phyloP scores from a whole-genome alignment of 495 filamentous ascomycete genomes.

The Rhypophila decipiens region DNA sequence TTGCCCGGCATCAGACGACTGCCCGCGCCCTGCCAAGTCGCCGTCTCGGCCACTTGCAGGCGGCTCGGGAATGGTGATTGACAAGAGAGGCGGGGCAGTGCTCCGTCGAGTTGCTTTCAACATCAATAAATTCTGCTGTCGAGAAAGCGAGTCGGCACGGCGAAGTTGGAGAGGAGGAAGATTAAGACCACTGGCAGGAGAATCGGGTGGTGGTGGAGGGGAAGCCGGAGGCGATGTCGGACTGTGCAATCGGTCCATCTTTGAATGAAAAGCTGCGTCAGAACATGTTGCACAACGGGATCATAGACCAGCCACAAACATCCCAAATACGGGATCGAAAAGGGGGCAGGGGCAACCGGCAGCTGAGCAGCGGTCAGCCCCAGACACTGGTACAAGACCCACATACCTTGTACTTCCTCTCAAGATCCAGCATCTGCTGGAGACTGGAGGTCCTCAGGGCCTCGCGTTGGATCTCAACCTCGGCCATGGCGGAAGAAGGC shows the following conservation, averaged over 20 bases:
- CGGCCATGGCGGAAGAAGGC: constrained; percentile 21
- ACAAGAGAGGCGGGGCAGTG: constrained; percentile 32
- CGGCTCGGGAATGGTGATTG: constrained; percentile 37
- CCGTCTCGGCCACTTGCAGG: constrained; percentile 2
- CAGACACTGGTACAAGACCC: too few relatives aligned
- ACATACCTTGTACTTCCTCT: constrained; percentile 47
- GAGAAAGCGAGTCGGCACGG: constrained; percentile 16
- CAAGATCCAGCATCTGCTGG: constrained; percentile 45
- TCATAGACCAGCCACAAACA: constrained; percentile 18
- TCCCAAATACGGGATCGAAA: constrained; percentile 10
- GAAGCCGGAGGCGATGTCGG: constrained; percentile 11
- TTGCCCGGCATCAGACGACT: too few relatives aligned
- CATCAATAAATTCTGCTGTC: constrained; percentile 29
- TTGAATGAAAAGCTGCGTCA: constrained; percentile 15
- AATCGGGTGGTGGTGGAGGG: constrained; percentile 5
- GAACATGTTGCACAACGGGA: constrained; percentile 17
- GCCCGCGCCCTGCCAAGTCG: background rate
- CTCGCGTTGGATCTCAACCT: constrained; percentile 16
- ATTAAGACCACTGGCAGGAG: constrained; percentile 8
- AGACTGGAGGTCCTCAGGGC: constrained; percentile 37
- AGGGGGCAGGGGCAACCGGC: background rate
- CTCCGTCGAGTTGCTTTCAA: constrained; percentile 36
- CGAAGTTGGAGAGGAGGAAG: constrained; percentile 14
- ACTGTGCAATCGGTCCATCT: constrained; percentile 19
- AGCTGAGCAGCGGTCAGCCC: constrained; percentile 1